Percentiles rank a stretch among this genome's conserved stretches.
Evolutionary conservation across 129 eudicot species (phyloP).

Genomic region (Pittosporum tobira): DNA sequence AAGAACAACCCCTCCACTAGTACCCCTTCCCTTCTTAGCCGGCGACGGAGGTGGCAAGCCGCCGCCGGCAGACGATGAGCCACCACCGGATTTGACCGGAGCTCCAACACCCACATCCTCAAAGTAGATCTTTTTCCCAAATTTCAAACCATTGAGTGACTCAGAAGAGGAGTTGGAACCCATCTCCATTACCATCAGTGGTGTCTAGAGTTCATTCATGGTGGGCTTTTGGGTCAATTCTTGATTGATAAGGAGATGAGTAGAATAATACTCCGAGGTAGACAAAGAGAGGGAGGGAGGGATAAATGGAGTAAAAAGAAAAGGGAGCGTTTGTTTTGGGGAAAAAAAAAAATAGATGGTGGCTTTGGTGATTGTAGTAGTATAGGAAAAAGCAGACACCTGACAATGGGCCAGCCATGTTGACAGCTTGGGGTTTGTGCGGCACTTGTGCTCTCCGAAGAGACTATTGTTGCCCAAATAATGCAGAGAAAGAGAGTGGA

Average conservation of each 20-base stretch:
- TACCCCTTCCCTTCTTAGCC: constrained; percentile 59
- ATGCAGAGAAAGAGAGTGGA: too few species aligned
- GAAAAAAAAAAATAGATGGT: background rate
- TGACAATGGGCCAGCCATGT: constrained; percentile 12
- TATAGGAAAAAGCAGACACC: background rate
- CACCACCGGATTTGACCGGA: constrained; percentile 32
- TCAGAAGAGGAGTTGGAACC: constrained; percentile 35
- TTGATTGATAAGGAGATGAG: too few species aligned
- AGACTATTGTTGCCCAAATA: too few species aligned
- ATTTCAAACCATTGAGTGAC: constrained; percentile 46
- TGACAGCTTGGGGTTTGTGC: too few species aligned
- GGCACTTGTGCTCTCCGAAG: too few species aligned
- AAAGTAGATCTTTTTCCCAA: constrained; percentile 73
- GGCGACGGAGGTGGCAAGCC: constrained; percentile 26
- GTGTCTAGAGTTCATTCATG: constrained; percentile 23
- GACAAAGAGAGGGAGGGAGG: background rate
- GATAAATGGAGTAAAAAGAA: too few species aligned
- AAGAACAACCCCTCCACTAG: constrained; percentile 39
- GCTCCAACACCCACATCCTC: constrained; percentile 58
- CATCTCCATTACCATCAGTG: constrained; percentile 29
- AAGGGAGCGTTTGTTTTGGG: too few species aligned
- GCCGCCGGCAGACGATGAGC: constrained; percentile 19
- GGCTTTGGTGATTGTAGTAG: background rate
- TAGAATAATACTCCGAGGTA: too few species aligned
- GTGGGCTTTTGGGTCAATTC: constrained; percentile 5